Conservation (phyloP, 306 rosid species). For the Cucurbita pepo region DNA sequence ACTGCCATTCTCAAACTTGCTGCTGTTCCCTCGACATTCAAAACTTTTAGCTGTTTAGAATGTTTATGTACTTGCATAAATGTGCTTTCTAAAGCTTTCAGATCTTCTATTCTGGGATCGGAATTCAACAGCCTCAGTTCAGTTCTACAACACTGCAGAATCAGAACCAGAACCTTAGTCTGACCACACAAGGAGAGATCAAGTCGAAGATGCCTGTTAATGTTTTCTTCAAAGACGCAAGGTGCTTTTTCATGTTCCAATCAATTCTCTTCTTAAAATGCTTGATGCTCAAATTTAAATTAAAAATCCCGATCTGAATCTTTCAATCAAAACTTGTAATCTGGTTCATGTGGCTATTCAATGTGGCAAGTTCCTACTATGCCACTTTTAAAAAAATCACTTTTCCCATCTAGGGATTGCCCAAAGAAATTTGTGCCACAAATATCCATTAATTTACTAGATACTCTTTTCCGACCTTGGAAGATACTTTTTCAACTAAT, state of each 20-base stretch:
- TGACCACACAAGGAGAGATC: conserved; percentile 8
- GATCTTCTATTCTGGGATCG: neutral
- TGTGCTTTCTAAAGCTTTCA: neutral
- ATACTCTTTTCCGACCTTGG: neutral
- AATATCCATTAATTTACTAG: neutral
- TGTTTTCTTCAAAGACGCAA: conserved; percentile 84
- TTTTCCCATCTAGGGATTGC: neutral
- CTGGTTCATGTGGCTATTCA: neutral
- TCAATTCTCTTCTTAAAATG: neutral
- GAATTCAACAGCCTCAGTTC: neutral
- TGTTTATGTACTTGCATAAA: neutral
- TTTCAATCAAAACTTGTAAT: neutral
- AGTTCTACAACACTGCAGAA: neutral
- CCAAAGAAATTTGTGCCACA: too few species aligned
- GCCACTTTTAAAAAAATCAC: neutral
- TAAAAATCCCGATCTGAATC: neutral
- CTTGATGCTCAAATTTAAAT: neutral
- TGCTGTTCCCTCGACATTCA: neutral
- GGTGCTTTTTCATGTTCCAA: conserved; percentile 26
- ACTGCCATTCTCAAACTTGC: neutral
- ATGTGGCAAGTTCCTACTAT: neutral
- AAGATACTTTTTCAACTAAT: neutral
- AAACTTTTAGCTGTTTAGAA: neutral
- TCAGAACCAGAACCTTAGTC: neutral
- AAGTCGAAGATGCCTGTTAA: conserved; percentile 46